Evolutionary conservation across 1,284 basidiomycete genomes (phyloP).

Genomic region (Cryptococcus hybrid): DNA sequence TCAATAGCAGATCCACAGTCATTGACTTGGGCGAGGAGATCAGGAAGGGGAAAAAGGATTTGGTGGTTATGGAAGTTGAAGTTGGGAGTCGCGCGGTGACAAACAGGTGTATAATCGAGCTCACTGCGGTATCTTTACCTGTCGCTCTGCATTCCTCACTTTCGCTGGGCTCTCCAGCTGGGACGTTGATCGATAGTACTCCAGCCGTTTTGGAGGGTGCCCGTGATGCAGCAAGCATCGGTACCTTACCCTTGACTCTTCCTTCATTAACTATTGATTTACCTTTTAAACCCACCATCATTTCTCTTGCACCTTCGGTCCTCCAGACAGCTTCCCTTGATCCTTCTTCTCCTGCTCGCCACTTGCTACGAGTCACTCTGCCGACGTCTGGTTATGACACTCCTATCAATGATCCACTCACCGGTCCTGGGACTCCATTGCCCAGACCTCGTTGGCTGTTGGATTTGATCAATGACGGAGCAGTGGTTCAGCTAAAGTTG

Average conservation of each 20-base stretch:
- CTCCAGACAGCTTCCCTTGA: constrained; percentile 62
- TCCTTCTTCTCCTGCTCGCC: constrained; percentile 55
- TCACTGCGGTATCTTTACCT: constrained; percentile 37
- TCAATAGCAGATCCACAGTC: constrained; percentile 30
- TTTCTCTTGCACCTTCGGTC: constrained; percentile 71
- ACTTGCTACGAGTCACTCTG: constrained; percentile 71
- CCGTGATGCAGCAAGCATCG: constrained; percentile 2
- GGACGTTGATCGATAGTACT: neutral
- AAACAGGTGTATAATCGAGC: constrained; percentile 36
- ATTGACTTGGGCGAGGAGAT: constrained; percentile 43
- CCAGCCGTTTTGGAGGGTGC: neutral
- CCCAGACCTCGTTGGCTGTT: constrained; percentile 72
- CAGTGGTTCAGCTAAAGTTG: constrained; percentile 62
- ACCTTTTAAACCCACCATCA: constrained; percentile 44
- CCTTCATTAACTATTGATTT: constrained; percentile 27
- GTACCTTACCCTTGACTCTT: constrained; percentile 26
- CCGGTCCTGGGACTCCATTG: constrained; percentile 61
- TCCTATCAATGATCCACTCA: constrained; percentile 74
- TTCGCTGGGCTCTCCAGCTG: neutral
- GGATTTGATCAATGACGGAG: constrained; percentile 66
- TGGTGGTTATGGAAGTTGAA: constrained; percentile 39
- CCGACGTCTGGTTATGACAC: constrained; percentile 77
- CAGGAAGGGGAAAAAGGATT: constrained; percentile 32
- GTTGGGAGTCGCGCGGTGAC: constrained; percentile 31
- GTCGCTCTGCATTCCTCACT: constrained; percentile 19